Conservation (phyloP, 805 yeast genomes). For the Scheffersomyces amazonensis region DNA sequence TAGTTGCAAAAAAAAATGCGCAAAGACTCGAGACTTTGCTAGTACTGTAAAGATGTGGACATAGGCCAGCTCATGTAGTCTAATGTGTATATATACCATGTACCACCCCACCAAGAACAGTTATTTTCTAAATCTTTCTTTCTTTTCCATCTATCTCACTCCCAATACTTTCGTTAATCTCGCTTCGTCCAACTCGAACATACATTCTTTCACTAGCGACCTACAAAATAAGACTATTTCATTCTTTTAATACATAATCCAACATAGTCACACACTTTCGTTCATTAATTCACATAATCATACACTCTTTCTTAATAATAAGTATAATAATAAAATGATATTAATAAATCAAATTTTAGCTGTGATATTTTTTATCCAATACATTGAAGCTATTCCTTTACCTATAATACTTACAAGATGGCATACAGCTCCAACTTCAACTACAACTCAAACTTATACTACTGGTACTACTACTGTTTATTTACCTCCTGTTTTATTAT, state of each 20-base stretch:
- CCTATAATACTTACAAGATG: constrained; percentile 48
- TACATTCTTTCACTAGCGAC: not conserved
- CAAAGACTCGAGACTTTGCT: no score
- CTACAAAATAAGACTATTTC: no score
- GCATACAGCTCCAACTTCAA: constrained; percentile 56
- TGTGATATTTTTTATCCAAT: constrained; percentile 12
- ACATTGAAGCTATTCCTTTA: constrained; percentile 30
- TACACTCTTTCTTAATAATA: constrained; percentile 10
- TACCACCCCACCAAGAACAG: not conserved
- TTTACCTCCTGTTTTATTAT: constrained; percentile 51
- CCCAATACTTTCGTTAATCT: not conserved
- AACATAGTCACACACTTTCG: no score
- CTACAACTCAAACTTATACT: constrained; percentile 37
- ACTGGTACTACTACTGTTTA: constrained; percentile 49
- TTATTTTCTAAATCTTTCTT: not conserved
- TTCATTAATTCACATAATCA: constrained; percentile 2
- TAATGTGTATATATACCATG: not conserved
- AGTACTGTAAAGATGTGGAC: no score
- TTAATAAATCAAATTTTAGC: constrained; percentile 5
- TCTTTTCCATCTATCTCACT: not conserved
- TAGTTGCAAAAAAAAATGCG: no score
- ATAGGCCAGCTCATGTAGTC: not conserved
- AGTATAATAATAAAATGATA: constrained; percentile 1
- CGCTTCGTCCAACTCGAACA: not conserved
- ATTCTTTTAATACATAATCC: not conserved